Base-by-base conservation (phyloP, 2,329 filamentous ascomycete species). In the Fusarium chlamydosporum region DNA sequence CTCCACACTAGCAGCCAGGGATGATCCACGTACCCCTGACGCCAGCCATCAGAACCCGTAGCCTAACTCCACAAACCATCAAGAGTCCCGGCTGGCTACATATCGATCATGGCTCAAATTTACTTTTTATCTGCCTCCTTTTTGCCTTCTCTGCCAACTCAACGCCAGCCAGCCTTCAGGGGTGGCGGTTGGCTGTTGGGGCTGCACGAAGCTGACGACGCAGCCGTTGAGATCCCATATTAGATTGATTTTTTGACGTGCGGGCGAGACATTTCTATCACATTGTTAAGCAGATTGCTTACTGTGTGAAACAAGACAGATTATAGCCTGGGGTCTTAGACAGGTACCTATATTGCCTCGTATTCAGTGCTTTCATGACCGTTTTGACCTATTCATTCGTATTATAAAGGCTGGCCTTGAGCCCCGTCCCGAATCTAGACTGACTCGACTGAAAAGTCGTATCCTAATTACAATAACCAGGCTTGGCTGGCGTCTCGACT, bases 11-110 rank as follows among this genome's bases (percentile, higher is more conserved):
- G n/a, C 33, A 50, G 10, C 20, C 38, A 50, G 16, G 23, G 31
- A 57, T 43, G 29, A 68, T 67, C 55, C 55, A 63, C 51, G 41
- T 65, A 61, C 70, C 68, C 71, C 70, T 73, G 58, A 70, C 58
- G 54, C 67, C 70, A 50, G n/a, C 47, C 46, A 50, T 50, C 46
- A 55, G 38, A 63, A 48, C 68, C 58, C 57, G 37, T 58, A 50
- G 46, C 46, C 47, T 63, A 48, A 67, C 56, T 67, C 70, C 55
- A 65, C 60, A 56, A 31, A 52, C 54, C 54, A 64, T 46, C 40
- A 40, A 56, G 45, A 57, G 50, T 48, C 56, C 59, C 56, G 38
- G 67, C 37, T 38, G 16, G 16, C 37, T 27, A 50, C 46, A 50
- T 50, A 54, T 54, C 48, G 51, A 72, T 61, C 56, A 68, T 56